phyloP scores from a whole-genome alignment of 192 early-diverging fungal genomes.

The Rhizophagus prolifer region DNA sequence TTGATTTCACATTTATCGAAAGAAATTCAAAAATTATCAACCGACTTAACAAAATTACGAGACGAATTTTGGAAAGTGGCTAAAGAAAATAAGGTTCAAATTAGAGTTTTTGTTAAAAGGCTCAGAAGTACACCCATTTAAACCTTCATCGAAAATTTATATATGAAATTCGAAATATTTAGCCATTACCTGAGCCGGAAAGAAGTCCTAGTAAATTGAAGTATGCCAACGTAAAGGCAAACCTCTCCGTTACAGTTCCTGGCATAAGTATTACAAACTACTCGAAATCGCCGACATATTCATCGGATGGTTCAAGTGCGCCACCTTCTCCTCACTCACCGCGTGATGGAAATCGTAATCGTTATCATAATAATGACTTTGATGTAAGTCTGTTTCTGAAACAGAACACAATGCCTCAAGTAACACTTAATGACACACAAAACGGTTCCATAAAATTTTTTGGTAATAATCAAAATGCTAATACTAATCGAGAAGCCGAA shows the following conservation, averaged over 20 bases:
- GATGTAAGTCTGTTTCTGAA: neutral
- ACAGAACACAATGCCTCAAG: neutral
- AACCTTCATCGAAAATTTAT: neutral
- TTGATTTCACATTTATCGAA: constrained; percentile 40
- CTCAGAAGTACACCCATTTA: neutral
- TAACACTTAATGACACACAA: constrained; percentile 27
- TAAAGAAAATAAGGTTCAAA: constrained; percentile 49
- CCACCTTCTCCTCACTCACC: constrained; percentile 28
- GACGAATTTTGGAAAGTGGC: constrained; percentile 45
- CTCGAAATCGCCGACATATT: constrained; percentile 21
- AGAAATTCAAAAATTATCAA: constrained; percentile 42
- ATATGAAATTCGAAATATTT: neutral
- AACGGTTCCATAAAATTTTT: constrained; percentile 80
- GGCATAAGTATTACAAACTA: constrained; percentile 9
- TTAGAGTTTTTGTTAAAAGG: neutral
- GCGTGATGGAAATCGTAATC: constrained; percentile 3
- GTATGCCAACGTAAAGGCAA: neutral
- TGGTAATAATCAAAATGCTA: constrained; percentile 53
- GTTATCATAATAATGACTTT: constrained; percentile 16
- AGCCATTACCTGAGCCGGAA: constrained; percentile 29
- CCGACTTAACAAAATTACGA: constrained; percentile 41
- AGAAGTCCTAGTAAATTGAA: neutral
- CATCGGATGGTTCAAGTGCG: constrained; percentile 19
- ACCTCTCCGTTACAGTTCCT: constrained; percentile 23
- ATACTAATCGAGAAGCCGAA: constrained; percentile 54